phyloP scores from a whole-genome alignment of 2,329 filamentous ascomycete species.

The Coniosporium tulheliwenetii region DNA sequence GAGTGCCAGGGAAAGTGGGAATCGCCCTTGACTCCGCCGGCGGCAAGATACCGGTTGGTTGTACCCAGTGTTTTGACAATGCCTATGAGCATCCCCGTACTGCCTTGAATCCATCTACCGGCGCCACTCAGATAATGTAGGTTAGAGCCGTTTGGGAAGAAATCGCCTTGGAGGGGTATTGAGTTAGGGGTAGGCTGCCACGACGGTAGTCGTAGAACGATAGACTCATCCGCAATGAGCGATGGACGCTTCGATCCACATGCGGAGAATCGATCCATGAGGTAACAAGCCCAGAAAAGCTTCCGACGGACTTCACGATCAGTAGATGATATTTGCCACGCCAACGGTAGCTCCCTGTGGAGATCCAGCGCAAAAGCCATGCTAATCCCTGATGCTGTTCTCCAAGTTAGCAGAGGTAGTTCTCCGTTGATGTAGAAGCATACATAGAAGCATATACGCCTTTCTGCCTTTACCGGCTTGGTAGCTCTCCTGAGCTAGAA shows the following conservation, averaged over 20 bases:
- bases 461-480: slow-evolving; percentile 69
- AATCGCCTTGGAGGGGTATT: slow-evolving; percentile 57
- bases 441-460: slow-evolving; percentile 66
- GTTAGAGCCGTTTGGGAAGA: slow-evolving; percentile 67
- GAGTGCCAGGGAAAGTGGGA: slow-evolving; percentile 87
- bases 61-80: slow-evolving; percentile 69
- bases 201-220: slow-evolving; percentile 59
- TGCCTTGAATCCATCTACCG: slow-evolving; percentile 57
- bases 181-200: slow-evolving; percentile 50
- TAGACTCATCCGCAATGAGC: slow-evolving; percentile 62
- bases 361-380: slow-evolving; percentile 75
- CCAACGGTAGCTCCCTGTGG: slow-evolving; percentile 56
- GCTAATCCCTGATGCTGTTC: slow-evolving; percentile 53
- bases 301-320: slow-evolving; percentile 64
- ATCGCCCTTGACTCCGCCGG: slow-evolving; percentile 75
- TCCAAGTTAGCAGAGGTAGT: slow-evolving; percentile 16
- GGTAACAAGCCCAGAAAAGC: slow-evolving; percentile 81
- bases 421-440: neutral
- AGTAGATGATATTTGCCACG: slow-evolving; percentile 43
- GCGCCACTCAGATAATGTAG: slow-evolving; percentile 55
- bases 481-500: slow-evolving; percentile 61
- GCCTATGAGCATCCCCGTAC: slow-evolving; percentile 68
- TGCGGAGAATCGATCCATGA: slow-evolving; percentile 70
- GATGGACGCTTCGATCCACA: slow-evolving; percentile 71
- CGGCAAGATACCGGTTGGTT: slow-evolving; percentile 70